A percentile compares a stretch with the other conserved stretches of the same genome.
Conservation (phyloP, 345 rosid species). For the Dovyalis caffra region DNA sequence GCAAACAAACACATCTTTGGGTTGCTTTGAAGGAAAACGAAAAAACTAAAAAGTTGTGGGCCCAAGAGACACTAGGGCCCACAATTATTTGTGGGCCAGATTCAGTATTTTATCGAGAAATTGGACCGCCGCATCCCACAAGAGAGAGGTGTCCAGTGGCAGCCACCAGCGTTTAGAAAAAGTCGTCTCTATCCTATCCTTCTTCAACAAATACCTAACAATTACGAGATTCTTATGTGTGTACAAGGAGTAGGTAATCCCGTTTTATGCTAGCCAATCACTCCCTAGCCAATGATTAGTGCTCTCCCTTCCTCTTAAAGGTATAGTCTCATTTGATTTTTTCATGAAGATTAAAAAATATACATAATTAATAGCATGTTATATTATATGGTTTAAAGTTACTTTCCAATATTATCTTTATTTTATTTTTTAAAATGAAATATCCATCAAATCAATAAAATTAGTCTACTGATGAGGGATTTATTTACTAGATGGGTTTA, state of each 20-base stretch:
- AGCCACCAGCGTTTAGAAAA: neutral
- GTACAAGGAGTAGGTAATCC: neutral
- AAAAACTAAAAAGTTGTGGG: neutral
- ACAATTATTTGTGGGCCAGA: neutral
- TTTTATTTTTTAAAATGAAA: too few species aligned
- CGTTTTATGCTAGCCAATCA: too few species aligned
- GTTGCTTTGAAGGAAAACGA: neutral
- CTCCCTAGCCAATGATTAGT: neutral
- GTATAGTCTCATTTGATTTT: too few species aligned
- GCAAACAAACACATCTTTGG: too few species aligned
- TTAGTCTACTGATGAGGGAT: too few species aligned
- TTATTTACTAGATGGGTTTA: too few species aligned
- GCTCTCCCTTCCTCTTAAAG: too few species aligned
- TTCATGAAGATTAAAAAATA: too few species aligned
- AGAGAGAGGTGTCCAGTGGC: neutral
- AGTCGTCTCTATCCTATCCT: neutral
- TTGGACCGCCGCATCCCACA: constrained; percentile 3
- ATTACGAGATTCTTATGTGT: neutral
- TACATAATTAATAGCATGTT: too few species aligned
- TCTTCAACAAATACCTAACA: neutral
- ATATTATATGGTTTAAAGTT: too few species aligned
- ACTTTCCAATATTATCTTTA: too few species aligned
- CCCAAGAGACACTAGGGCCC: constrained; percentile 1
- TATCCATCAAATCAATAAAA: too few species aligned
- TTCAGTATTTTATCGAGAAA: neutral